Evolutionary conservation across 352 stramenopile genomes (phyloP).

Genomic region (Globisporangium canariense): DNA sequence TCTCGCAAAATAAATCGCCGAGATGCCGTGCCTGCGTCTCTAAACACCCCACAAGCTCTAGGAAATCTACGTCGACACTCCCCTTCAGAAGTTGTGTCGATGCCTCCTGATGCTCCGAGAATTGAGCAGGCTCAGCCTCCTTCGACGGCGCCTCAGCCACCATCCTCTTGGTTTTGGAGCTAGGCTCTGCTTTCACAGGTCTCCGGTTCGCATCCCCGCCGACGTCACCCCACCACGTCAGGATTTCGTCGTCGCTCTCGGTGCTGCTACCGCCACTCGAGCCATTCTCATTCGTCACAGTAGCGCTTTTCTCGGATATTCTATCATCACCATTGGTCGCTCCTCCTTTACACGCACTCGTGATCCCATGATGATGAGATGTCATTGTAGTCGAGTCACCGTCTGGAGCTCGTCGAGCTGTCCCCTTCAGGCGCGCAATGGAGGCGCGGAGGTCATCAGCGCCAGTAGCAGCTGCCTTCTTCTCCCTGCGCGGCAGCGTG

Average conservation of each 20-base stretch:
- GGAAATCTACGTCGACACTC: neutral
- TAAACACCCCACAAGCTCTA: neutral
- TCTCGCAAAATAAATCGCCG: neutral
- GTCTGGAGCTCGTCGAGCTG: neutral
- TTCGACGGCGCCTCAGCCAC: no score
- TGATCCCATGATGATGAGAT: no score
- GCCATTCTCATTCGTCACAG: neutral
- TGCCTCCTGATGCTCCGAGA: no score
- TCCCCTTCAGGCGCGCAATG: neutral
- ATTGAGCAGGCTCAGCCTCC: no score
- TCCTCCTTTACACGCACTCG: no score
- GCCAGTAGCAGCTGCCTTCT: neutral
- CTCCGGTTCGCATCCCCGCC: neutral
- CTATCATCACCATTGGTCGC: no score
- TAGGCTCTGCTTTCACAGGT: neutral
- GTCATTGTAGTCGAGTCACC: neutral
- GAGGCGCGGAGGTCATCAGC: neutral
- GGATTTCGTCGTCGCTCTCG: constrained; percentile 1
- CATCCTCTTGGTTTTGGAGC: neutral
- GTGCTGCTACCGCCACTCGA: neutral
- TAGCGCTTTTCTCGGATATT: neutral
- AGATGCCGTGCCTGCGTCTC: neutral
- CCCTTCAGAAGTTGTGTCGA: neutral
- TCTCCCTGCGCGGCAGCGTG: neutral
- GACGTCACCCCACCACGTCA: neutral